Percentiles rank a stretch among this genome's conserved stretches.
phyloP scores from a whole-genome alignment of 306 rosid genomes.

The Vigna hirtella region DNA sequence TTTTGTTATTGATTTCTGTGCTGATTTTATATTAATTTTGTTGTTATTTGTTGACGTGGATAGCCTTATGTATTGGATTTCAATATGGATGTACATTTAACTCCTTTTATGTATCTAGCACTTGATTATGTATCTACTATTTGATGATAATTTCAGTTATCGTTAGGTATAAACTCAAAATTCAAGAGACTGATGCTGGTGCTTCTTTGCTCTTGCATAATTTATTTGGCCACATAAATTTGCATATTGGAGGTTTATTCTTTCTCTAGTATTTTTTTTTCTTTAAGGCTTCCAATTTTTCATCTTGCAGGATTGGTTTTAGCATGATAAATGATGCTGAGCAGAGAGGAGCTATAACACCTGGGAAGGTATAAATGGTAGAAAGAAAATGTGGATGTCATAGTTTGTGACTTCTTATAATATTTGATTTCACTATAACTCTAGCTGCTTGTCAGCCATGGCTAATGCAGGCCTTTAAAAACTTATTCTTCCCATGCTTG shows the following conservation, averaged over 20 bases:
- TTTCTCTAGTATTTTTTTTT: background rate
- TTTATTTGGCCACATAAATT: conserved; percentile 5
- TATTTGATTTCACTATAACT: conserved; percentile 19
- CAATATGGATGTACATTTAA: background rate
- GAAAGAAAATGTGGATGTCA: conserved; percentile 29
- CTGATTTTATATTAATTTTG: background rate
- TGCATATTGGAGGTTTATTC: conserved; percentile 32
- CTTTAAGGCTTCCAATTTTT: conserved; percentile 31
- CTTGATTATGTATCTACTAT: background rate
- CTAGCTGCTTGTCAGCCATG: conserved; percentile 20
- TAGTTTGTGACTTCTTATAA: conserved; percentile 4
- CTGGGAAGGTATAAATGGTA: conserved; percentile 79
- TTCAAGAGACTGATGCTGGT: conserved; percentile 8
- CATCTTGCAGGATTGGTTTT: conserved; percentile 82
- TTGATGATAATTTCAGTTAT: conserved; percentile 1
- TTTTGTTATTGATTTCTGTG: background rate
- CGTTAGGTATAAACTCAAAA: background rate
- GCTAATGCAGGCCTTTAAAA: conserved; percentile 9
- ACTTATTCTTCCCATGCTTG: conserved; percentile 28
- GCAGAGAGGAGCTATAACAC: conserved; percentile 81
- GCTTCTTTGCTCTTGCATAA: conserved; percentile 6
- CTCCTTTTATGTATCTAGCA: background rate
- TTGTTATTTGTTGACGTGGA: conserved; percentile 6
- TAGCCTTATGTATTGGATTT: background rate
- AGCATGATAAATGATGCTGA: conserved; percentile 97